A percentile compares a stretch with the other conserved stretches of the same genome.
phyloP scores from a whole-genome alignment of 2,329 filamentous ascomycete species.

The Stemphylium vesicarium region DNA sequence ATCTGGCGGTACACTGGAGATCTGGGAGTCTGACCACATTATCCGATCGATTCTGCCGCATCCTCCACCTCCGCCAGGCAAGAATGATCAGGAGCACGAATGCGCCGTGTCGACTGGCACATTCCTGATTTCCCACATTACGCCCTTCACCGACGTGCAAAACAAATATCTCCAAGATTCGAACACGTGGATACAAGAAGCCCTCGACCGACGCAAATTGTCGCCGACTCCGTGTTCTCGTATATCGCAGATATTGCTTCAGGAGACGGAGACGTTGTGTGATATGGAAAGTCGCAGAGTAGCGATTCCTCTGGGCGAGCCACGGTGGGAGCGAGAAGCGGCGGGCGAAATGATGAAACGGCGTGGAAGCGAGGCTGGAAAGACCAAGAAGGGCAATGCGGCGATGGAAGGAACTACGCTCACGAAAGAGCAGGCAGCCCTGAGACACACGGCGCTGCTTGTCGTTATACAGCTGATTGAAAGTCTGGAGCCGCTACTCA shows the following conservation, averaged over 20 bases:
- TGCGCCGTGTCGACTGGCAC: slow-evolving; percentile 74
- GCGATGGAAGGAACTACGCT: slow-evolving; percentile 57
- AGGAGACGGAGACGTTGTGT: slow-evolving; percentile 75
- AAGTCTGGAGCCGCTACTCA: slow-evolving; percentile 80
- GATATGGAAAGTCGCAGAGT: slow-evolving; percentile 76
- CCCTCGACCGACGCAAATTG: slow-evolving; percentile 73
- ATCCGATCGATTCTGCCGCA: slow-evolving; percentile 84
- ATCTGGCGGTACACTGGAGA: slow-evolving; percentile 79
- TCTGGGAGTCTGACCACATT: slow-evolving; percentile 88
- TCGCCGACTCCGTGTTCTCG: slow-evolving; percentile 78
- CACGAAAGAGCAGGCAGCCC: slow-evolving; percentile 71
- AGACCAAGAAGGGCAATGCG: slow-evolving; percentile 43
- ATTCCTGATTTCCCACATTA: slow-evolving; percentile 82
- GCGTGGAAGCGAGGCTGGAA: slow-evolving; percentile 60
- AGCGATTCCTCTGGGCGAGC: slow-evolving; percentile 84
- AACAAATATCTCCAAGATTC: slow-evolving; percentile 85
- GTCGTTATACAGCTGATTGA: slow-evolving; percentile 85
- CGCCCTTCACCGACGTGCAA: slow-evolving; percentile 78
- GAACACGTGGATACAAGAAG: slow-evolving; percentile 80
- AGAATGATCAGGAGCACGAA: slow-evolving; percentile 67
- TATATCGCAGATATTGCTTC: slow-evolving; percentile 77
- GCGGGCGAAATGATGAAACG: slow-evolving; percentile 52
- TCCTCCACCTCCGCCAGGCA: slow-evolving; percentile 65
- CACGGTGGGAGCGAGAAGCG: slow-evolving; percentile 85
- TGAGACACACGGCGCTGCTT: slow-evolving; percentile 79